A percentile compares a stretch with the other conserved stretches of the same genome.
Evolutionary conservation across 1,139 yeast species (phyloP).

Genomic region (Protomyces inundatus): DNA sequence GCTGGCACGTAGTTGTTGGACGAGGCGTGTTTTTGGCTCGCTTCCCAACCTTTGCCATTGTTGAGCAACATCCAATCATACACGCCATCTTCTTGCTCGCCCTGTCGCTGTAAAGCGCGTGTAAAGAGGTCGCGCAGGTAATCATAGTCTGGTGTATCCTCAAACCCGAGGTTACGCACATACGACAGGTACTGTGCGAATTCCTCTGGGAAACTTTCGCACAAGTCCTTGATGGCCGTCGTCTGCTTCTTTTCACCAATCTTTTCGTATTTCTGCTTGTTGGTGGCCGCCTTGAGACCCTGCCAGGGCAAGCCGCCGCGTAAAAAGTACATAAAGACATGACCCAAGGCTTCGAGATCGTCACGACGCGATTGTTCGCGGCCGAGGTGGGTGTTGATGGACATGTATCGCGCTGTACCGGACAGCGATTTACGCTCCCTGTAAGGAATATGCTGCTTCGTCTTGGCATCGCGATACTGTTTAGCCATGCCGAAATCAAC

Average conservation of each 20-base stretch:
- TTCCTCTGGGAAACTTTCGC: conserved; percentile 79
- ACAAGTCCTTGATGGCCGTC: conserved; percentile 69
- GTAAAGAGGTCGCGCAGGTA: conserved; percentile 72
- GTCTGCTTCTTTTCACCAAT: conserved; percentile 92
- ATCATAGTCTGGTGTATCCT: conserved; percentile 91
- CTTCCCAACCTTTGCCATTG: conserved; percentile 89
- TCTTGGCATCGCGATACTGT: conserved; percentile 90
- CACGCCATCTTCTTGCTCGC: conserved; percentile 73
- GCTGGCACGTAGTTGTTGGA: conserved; percentile 15
- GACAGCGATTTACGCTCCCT: conserved; percentile 88
- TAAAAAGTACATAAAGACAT: conserved; percentile 88
- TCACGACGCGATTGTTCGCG: conserved; percentile 95
- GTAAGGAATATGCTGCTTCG: conserved; percentile 93
- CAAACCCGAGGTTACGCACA: conserved; percentile 79
- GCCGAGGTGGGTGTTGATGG: conserved; percentile 94
- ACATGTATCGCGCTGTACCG: conserved; percentile 97
- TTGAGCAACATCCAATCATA: conserved; percentile 94
- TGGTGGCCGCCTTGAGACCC: conserved; percentile 94
- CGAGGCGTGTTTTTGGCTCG: conserved; percentile 46
- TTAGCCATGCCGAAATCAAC: conserved; percentile 94
- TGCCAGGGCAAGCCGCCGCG: conserved; percentile 98
- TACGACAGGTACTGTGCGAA: conserved; percentile 79
- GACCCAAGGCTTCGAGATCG: conserved; percentile 92
- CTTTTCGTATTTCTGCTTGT: conserved; percentile 93
- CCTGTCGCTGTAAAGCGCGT: conserved; percentile 63